These are phyloP conservation scores for Funneliformis caledonium DNA, from an alignment of 371 early-diverging fungal genomes.

Conservation along the genomic window DNA sequence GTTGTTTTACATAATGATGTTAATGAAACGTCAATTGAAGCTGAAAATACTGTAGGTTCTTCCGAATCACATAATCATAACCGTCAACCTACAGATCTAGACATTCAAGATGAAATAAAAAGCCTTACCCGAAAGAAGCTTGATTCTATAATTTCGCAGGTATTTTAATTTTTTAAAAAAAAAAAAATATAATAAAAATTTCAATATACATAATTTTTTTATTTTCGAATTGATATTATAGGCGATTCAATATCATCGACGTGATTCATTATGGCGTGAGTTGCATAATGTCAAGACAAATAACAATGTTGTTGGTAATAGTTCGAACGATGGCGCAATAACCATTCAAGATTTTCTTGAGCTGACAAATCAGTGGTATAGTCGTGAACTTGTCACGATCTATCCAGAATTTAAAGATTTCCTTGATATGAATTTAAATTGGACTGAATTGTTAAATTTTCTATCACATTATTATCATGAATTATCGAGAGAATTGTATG, in stretches of 20 bases:
- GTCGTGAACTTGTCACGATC: slow-evolving; percentile 48
- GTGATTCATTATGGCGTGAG: slow-evolving; percentile 50
- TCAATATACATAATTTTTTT: not conserved
- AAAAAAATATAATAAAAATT: too few species aligned
- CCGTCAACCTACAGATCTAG: slow-evolving; percentile 1
- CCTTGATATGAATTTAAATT: slow-evolving; percentile 48
- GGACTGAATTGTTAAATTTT: slow-evolving; percentile 48
- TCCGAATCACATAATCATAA: not conserved
- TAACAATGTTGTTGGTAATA: not conserved
- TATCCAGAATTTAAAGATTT: slow-evolving; percentile 49
- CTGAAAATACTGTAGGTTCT: not conserved
- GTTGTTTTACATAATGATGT: slow-evolving; percentile 21
- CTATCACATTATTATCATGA: slow-evolving; percentile 44
- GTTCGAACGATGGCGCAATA: slow-evolving; percentile 4
- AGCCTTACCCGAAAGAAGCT: not conserved
- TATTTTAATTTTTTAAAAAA: not conserved
- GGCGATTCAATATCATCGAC: slow-evolving; percentile 50
- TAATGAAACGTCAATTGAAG: not conserved
- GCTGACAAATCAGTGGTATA: slow-evolving; percentile 50
- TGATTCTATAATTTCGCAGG: slow-evolving; percentile 17
- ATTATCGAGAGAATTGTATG: slow-evolving; percentile 48
- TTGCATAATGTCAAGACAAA: not conserved
- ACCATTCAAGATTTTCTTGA: slow-evolving; percentile 50
- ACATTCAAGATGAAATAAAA: not conserved
- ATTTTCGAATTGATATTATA: slow-evolving; percentile 16